Conservation (phyloP, 2,329 filamentous ascomycete species). For the Chrysoporthe deuterocubensis region DNA sequence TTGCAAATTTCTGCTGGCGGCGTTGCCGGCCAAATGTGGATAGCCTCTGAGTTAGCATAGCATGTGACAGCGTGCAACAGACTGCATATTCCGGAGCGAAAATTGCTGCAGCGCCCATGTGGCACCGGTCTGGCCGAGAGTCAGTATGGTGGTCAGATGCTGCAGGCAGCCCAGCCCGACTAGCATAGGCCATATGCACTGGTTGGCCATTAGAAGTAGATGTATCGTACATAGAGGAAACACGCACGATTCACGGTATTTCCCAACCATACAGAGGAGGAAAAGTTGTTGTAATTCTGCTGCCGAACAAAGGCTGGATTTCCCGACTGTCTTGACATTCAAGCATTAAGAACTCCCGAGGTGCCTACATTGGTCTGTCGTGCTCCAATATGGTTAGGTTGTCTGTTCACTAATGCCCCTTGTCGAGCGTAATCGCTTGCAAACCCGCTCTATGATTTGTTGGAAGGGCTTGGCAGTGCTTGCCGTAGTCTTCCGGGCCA, state of each 20-base stretch:
- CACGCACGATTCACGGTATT: too few species aligned
- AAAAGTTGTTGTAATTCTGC: not conserved
- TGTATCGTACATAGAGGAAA: not conserved
- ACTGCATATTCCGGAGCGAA: not conserved
- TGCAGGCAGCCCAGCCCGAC: not conserved
- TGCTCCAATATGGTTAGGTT: too few species aligned
- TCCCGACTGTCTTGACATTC: too few species aligned
- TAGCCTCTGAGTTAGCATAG: not conserved
- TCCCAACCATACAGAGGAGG: too few species aligned
- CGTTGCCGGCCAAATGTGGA: constrained; percentile 2
- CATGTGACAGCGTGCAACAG: not conserved
- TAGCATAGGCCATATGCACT: not conserved
- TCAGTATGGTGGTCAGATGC: not conserved
- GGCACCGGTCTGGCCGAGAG: not conserved
- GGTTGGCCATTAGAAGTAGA: not conserved
- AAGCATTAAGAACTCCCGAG: too few species aligned
- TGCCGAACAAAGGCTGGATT: too few species aligned
- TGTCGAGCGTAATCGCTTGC: too few species aligned
- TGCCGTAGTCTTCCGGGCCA: too few species aligned
- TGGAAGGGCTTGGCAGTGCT: too few species aligned
- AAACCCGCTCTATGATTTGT: too few species aligned
- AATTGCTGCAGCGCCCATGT: not conserved
- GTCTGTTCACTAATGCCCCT: too few species aligned
- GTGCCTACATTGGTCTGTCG: too few species aligned
- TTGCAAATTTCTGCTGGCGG: not conserved